A percentile compares a stretch with the other conserved stretches of the same genome.
These are phyloP conservation scores for Hymenoscyphus fructigenus DNA, from an alignment of 2,329 filamentous ascomycete genomes.

Conservation along the genomic window DNA sequence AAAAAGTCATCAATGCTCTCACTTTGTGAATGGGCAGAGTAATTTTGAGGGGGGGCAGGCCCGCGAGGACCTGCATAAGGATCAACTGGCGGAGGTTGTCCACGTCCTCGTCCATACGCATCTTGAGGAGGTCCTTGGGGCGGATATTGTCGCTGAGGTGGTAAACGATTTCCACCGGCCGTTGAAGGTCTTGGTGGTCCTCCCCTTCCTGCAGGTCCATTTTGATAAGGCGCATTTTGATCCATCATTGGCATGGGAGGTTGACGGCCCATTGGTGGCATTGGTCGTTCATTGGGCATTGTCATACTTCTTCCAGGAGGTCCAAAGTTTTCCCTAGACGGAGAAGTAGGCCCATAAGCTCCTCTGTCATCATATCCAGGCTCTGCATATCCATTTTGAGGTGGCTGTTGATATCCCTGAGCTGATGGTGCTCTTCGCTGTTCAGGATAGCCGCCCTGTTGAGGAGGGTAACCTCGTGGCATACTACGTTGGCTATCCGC, in stretches of 20 bases:
- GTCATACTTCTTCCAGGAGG: conserved; percentile 60
- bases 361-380: conserved; percentile 30
- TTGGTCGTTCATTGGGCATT: conserved; percentile 52
- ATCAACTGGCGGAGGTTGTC: conserved; percentile 34
- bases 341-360: conserved; percentile 25
- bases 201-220: conserved; percentile 45
- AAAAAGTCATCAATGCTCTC: conserved; percentile 51
- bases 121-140: conserved; percentile 37
- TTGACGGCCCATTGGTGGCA: conserved; percentile 40
- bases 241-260: conserved; percentile 25
- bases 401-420: conserved; percentile 20
- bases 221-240: conserved; percentile 44
- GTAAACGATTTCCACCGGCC: conserved; percentile 51
- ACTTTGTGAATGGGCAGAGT: conserved; percentile 40
- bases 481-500: conserved; percentile 29
- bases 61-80: conserved; percentile 15
- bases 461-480: conserved; percentile 26
- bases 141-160: conserved; percentile 53
- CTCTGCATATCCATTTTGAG: conserved; percentile 31
- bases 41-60: conserved; percentile 24
- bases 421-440: conserved; percentile 24
- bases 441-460: conserved; percentile 31
- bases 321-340: conserved; percentile 45
- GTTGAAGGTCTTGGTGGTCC: conserved; percentile 56
- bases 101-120: conserved; percentile 17